Conservation (phyloP, 495 filamentous ascomycete genomes). For the Parathielavia hyrcaniae region DNA sequence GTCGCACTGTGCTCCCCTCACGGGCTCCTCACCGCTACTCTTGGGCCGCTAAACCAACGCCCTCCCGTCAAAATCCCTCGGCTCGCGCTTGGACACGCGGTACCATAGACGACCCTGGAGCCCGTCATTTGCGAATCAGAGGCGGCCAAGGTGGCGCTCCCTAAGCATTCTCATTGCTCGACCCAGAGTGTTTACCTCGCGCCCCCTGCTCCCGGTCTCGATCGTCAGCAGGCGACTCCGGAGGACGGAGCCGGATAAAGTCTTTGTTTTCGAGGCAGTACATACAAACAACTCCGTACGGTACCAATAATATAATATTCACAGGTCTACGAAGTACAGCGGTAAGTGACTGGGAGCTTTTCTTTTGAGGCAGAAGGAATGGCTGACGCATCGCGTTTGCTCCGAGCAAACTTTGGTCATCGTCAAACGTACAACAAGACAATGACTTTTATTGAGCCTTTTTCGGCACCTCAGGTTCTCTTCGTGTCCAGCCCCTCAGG, state of each 20-base stretch:
- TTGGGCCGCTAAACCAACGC: constrained; percentile 24
- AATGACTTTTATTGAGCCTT: no score
- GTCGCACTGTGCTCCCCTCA: constrained; percentile 28
- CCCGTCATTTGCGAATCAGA: constrained; percentile 18
- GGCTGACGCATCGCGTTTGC: no score
- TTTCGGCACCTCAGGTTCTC: no score
- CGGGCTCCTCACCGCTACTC: constrained; percentile 35
- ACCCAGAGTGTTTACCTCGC: neutral
- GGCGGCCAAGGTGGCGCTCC: constrained; percentile 9
- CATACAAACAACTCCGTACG: no score
- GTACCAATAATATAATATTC: no score
- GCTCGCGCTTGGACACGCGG: constrained; percentile 20
- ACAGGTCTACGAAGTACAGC: no score
- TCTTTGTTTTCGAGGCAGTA: no score
- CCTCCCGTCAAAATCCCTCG: constrained; percentile 12
- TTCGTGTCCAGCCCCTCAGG: no score
- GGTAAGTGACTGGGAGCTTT: no score
- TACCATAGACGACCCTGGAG: constrained; percentile 8
- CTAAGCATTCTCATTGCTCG: constrained; percentile 21
- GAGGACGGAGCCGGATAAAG: neutral
- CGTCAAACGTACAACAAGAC: no score
- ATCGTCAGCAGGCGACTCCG: neutral
- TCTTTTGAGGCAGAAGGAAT: no score
- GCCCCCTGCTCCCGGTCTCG: neutral
- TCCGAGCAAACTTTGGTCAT: no score